Conservation (phyloP, 305 asterid genomes). For the Caryopteris hybrid region DNA sequence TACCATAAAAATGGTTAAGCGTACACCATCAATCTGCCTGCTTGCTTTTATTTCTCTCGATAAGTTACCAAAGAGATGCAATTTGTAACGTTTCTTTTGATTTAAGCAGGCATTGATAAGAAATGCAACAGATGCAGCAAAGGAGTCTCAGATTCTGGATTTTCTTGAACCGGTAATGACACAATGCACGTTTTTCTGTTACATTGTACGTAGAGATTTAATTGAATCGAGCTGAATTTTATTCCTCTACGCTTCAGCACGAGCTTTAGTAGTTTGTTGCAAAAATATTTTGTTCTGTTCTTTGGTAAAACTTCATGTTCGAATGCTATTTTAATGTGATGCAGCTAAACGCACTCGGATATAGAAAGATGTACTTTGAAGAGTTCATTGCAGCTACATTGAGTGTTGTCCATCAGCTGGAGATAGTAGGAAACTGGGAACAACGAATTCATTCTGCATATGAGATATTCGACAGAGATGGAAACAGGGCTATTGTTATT, state of each 20-base stretch:
- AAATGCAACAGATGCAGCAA: slow-evolving; percentile 10
- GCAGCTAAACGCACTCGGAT: slow-evolving; percentile 67
- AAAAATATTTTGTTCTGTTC: too few species aligned
- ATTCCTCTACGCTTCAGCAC: too few species aligned
- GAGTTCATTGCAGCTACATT: slow-evolving; percentile 71
- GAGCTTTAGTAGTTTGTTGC: too few species aligned
- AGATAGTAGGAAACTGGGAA: slow-evolving; percentile 62
- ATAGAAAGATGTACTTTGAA: slow-evolving; percentile 62
- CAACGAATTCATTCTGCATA: slow-evolving; percentile 57
- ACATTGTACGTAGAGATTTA: too few species aligned
- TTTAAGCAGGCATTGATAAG: slow-evolving; percentile 22
- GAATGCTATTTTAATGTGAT: neutral
- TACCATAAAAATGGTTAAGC: slow-evolving; percentile 46
- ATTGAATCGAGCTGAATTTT: too few species aligned
- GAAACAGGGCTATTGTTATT: slow-evolving; percentile 60
- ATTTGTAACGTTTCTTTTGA: neutral
- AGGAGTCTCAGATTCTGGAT: slow-evolving; percentile 22
- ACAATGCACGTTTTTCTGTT: too few species aligned
- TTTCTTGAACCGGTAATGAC: slow-evolving; percentile 25
- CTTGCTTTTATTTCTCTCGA: neutral
- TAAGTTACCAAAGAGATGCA: neutral
- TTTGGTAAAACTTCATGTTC: neutral
- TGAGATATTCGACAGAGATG: slow-evolving; percentile 62
- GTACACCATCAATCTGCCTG: neutral
- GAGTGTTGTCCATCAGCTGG: slow-evolving; percentile 58